Evolutionary conservation across 495 filamentous ascomycete genomes (phyloP).

Genomic region (Aspergillus olivimuriae): DNA sequence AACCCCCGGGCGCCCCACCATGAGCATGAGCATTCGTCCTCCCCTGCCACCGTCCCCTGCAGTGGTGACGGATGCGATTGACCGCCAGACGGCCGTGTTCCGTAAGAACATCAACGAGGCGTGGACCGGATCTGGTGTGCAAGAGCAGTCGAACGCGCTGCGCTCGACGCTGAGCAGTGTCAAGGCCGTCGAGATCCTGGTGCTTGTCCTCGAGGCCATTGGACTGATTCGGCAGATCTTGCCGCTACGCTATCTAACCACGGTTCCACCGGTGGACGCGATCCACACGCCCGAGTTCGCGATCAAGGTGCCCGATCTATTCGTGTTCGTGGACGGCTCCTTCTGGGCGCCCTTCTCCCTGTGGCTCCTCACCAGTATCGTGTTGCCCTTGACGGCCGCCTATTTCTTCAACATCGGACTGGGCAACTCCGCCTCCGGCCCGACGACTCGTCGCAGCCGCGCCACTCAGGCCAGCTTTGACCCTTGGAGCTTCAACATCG

Average conservation of each 20-base stretch:
- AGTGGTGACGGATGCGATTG: slow-evolving; percentile 73
- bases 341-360: slow-evolving; percentile 82
- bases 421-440: slow-evolving; percentile 25
- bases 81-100: slow-evolving; percentile 61
- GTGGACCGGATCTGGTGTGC: slow-evolving; percentile 40
- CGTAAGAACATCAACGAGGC: slow-evolving; percentile 42
- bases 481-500: slow-evolving; percentile 81
- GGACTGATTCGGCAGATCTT: slow-evolving; percentile 36
- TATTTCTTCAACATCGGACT: slow-evolving; percentile 84
- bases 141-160: slow-evolving; percentile 42
- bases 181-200: slow-evolving; percentile 59
- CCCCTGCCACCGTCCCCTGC: slow-evolving; percentile 75
- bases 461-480: slow-evolving; percentile 54
- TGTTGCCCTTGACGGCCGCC: slow-evolving; percentile 62
- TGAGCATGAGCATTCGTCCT: slow-evolving; percentile 12
- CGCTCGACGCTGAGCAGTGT: slow-evolving; percentile 58
- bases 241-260: slow-evolving; percentile 63
- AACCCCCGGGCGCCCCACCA: slow-evolving; percentile 48
- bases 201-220: slow-evolving; percentile 55
- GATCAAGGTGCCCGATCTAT: slow-evolving; percentile 73
- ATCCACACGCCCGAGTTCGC: slow-evolving; percentile 35
- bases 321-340: slow-evolving; percentile 61
- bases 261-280: slow-evolving; percentile 52
- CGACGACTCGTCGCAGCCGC: slow-evolving; percentile 18
- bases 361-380: slow-evolving; percentile 66